Conservation (phyloP, 1,139 yeast species). For the Scheffersomyces parashehatae region DNA sequence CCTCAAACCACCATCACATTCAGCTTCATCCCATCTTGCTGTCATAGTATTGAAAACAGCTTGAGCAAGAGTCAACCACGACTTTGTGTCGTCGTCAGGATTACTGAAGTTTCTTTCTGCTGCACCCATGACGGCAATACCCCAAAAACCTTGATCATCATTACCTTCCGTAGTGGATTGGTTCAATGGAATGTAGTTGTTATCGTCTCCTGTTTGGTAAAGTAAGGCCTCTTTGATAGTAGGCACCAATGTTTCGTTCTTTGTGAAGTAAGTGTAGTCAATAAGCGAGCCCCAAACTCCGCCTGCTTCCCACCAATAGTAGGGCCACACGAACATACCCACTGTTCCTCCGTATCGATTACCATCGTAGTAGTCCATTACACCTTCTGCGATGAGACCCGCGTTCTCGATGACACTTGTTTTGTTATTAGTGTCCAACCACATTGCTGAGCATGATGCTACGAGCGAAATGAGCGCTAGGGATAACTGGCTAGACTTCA, state of each 20-base stretch:
- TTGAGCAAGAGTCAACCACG: constrained; percentile 70
- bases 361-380: constrained; percentile 74
- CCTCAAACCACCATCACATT: constrained; percentile 76
- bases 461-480: constrained; percentile 3
- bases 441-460: constrained; percentile 18
- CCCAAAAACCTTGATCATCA: constrained; percentile 95
- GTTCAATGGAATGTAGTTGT: constrained; percentile 73
- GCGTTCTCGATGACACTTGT: constrained; percentile 51
- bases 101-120: constrained; percentile 76
- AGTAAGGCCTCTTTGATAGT: constrained; percentile 58
- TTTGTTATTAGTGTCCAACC: constrained; percentile 39
- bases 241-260: constrained; percentile 59
- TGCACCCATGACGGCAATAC: constrained; percentile 78
- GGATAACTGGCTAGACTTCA: constrained; percentile 2
- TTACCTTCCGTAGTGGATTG: constrained; percentile 83
- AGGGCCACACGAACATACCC: constrained; percentile 75
- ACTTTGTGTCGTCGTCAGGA: constrained; percentile 40
- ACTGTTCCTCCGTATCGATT: constrained; percentile 65
- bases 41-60: constrained; percentile 78
- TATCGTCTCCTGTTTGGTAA: constrained; percentile 65
- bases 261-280: constrained; percentile 64
- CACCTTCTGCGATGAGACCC: constrained; percentile 58
- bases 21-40: constrained; percentile 65
- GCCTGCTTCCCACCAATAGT: constrained; percentile 96
- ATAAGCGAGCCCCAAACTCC: constrained; percentile 81